Conservation (phyloP, 139 green algal species). For the Deuterostichococcus epilithicus region DNA sequence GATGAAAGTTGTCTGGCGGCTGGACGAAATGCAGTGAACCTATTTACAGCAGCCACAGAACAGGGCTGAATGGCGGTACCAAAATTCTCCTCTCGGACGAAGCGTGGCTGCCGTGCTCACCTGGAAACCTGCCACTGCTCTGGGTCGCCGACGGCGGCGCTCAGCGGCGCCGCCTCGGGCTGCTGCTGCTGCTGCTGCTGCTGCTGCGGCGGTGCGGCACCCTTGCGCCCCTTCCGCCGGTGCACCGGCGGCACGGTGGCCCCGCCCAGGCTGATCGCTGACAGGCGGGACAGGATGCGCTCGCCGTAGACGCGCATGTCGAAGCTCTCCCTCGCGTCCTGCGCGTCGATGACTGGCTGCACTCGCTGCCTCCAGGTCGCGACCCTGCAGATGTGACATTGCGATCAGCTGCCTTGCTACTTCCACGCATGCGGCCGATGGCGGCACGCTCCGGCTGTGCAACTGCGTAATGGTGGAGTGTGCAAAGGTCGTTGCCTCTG, state of each 20-base stretch:
- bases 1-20: slow-evolving; percentile 7
- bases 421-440: no score
- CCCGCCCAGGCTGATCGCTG: neutral
- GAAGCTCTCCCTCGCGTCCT: slow-evolving; percentile 31
- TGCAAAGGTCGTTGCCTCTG: no score
- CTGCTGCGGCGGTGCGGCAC: neutral
- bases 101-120: neutral
- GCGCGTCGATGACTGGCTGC: slow-evolving; percentile 35
- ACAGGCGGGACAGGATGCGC: slow-evolving; percentile 20
- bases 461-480: no score
- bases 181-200: neutral
- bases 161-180: neutral
- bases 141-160: neutral
- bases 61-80: neutral
- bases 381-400: slow-evolving; percentile 20
- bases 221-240: slow-evolving; percentile 2
- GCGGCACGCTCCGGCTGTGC: no score
- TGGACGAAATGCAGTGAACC: neutral
- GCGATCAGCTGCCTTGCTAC: no score
- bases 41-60: neutral
- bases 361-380: slow-evolving; percentile 31
- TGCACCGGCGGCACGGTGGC: neutral
- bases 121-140: neutral
- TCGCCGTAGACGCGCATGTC: slow-evolving; percentile 33
- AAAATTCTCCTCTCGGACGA: neutral